Percentiles rank a stretch among this genome's conserved stretches.
These are phyloP conservation scores for Endotrypanum monterogeii DNA, from an alignment of 208 protist genomes.

Conservation along the genomic window DNA sequence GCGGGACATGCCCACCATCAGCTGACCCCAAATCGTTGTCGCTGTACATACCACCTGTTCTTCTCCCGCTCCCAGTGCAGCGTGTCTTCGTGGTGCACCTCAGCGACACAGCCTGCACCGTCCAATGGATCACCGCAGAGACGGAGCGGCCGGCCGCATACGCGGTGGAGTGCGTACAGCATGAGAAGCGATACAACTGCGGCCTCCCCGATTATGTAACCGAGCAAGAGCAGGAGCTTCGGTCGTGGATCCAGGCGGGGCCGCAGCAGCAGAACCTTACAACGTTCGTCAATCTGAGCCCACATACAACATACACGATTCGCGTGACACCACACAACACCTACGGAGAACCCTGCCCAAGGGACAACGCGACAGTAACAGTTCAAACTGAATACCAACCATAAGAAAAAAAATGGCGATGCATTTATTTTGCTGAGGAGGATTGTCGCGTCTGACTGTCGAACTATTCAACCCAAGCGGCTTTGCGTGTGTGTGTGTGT, in stretches of 20 bases:
- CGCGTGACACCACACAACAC: slow-evolving; percentile 17
- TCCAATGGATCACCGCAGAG: slow-evolving; percentile 8
- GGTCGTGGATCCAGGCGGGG: slow-evolving; percentile 1
- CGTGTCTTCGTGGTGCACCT: background rate
- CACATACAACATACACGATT: slow-evolving; percentile 15
- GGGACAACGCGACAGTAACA: slow-evolving; percentile 14
- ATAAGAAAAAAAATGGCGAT: background rate
- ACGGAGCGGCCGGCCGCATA: slow-evolving; percentile 9
- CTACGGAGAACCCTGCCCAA: slow-evolving; percentile 11
- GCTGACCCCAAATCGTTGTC: slow-evolving; percentile 2
- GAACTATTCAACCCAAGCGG: too few relatives aligned
- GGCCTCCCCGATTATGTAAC: background rate
- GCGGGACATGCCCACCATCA: background rate
- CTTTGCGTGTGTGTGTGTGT: slow-evolving; percentile 1
- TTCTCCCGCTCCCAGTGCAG: slow-evolving; percentile 5
- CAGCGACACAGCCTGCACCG: background rate
- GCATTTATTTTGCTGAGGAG: too few relatives aligned
- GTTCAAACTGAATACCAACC: slow-evolving; percentile 6
- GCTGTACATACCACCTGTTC: slow-evolving; percentile 3
- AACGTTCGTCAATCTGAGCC: background rate
- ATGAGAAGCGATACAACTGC: background rate
- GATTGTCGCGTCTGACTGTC: too few relatives aligned
- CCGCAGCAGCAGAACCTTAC: slow-evolving; percentile 1
- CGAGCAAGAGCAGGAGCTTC: background rate
- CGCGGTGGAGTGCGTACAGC: slow-evolving; percentile 2